Percentiles rank a stretch among this genome's conserved stretches.
Conservation (phyloP, 176 grass and related monocot genomes). For the Puccinellia tenuiflora region DNA sequence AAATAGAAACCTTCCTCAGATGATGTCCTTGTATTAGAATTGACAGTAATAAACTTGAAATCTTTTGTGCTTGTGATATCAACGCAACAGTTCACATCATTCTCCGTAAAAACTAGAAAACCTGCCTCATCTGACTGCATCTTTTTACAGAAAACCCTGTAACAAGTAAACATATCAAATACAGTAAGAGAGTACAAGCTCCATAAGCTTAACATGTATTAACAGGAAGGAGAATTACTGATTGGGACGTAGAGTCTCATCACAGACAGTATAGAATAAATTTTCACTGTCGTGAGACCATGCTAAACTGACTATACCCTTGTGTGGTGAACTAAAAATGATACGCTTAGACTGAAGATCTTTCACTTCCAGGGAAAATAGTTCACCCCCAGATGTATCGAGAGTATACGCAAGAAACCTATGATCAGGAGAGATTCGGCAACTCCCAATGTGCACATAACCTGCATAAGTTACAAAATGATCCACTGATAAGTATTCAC, state of each 20-base stretch:
- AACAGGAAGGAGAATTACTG: constrained; percentile 43
- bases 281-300: constrained; percentile 58
- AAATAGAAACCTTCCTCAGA: constrained; percentile 89
- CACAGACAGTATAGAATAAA: constrained; percentile 76
- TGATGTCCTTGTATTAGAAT: constrained; percentile 94
- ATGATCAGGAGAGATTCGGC: constrained; percentile 83
- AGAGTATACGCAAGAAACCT: constrained; percentile 87
- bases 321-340: constrained; percentile 45
- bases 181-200: not conserved
- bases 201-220: not conserved
- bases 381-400: constrained; percentile 85
- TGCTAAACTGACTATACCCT: constrained; percentile 81
- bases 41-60: constrained; percentile 83
- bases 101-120: constrained; percentile 62
- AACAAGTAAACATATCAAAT: constrained; percentile 25
- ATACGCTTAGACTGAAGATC: constrained; percentile 52
- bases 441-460: constrained; percentile 92
- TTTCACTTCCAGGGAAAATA: constrained; percentile 75
- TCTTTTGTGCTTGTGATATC: constrained; percentile 95
- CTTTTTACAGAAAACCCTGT: constrained; percentile 75
- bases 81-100: constrained; percentile 70
- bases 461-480: constrained; percentile 41
- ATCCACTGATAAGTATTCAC: constrained; percentile 7
- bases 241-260: constrained; percentile 76
- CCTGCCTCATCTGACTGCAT: constrained; percentile 44